phyloP scores from a whole-genome alignment of 208 protist species.

The Leishmania gerbilli region DNA sequence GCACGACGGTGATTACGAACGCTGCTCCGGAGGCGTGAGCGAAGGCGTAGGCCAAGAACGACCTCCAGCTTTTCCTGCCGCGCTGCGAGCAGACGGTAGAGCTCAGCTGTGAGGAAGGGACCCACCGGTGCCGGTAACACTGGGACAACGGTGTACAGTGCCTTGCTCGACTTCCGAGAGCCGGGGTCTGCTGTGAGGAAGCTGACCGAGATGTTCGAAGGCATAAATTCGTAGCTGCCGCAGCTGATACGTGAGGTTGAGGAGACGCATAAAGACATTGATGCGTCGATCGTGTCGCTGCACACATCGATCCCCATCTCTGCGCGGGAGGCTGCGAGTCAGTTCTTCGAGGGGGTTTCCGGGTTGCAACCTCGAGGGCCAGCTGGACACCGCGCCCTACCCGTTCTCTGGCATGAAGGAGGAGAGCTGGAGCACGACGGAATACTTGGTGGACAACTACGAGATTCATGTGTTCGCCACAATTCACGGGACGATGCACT shows the following conservation, averaged over 20 bases:
- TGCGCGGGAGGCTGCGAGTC: slow-evolving; percentile 43
- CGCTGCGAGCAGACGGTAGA: slow-evolving; percentile 68
- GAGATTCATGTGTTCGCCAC: slow-evolving; percentile 49
- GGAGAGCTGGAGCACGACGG: slow-evolving; percentile 83
- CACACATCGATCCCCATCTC: slow-evolving; percentile 46
- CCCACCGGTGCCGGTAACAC: slow-evolving; percentile 35
- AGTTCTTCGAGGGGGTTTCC: slow-evolving; percentile 58
- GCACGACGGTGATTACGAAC: slow-evolving; percentile 47
- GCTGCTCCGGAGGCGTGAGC: slow-evolving; percentile 41
- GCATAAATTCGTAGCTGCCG: slow-evolving; percentile 76
- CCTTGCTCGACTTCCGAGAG: slow-evolving; percentile 64
- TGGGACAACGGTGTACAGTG: slow-evolving; percentile 60
- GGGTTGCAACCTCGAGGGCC: slow-evolving; percentile 82
- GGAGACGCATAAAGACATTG: slow-evolving; percentile 40
- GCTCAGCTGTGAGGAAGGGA: slow-evolving; percentile 53
- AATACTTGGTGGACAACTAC: slow-evolving; percentile 58
- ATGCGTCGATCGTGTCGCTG: slow-evolving; percentile 29
- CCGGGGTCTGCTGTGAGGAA: slow-evolving; percentile 51
- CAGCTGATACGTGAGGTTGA: slow-evolving; percentile 58
- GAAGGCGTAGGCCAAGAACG: slow-evolving; percentile 55
- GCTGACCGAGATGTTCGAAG: slow-evolving; percentile 65
- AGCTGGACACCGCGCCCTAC: slow-evolving; percentile 77
- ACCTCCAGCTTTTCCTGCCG: slow-evolving; percentile 59
- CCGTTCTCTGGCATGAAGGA: slow-evolving; percentile 85
- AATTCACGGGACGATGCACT: slow-evolving; percentile 86